Conservation (phyloP, 176 grass and related monocot genomes). For the Zoysia pacifica region DNA sequence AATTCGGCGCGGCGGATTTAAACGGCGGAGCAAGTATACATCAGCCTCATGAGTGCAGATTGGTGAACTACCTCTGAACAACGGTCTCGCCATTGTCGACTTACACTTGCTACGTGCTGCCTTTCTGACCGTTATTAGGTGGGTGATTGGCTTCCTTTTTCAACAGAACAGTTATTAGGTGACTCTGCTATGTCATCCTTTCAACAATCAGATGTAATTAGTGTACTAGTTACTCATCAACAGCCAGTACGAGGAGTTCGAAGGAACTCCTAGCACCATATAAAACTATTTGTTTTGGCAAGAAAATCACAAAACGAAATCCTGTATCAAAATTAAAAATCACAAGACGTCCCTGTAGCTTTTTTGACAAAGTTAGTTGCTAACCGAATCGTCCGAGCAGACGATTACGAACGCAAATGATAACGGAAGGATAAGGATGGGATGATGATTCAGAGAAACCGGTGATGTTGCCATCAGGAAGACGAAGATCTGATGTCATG, state of each 20-base stretch:
- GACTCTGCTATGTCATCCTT: neutral
- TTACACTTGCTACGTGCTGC: neutral
- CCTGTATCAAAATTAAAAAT: neutral
- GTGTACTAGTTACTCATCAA: neutral
- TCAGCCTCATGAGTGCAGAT: slow-evolving; percentile 21
- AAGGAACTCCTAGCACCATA: neutral
- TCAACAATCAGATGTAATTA: neutral
- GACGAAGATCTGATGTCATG: neutral
- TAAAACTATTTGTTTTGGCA: neutral
- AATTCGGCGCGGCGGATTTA: slow-evolving; percentile 15
- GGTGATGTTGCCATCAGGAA: neutral
- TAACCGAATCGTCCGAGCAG: neutral
- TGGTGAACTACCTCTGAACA: slow-evolving; percentile 40
- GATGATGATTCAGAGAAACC: neutral
- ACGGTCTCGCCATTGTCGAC: neutral
- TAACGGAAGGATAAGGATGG: neutral
- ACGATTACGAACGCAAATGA: slow-evolving; percentile 8
- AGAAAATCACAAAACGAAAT: neutral
- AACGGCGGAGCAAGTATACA: slow-evolving; percentile 33
- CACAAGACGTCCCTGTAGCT: neutral
- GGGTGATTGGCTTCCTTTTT: neutral
- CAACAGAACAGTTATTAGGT: slow-evolving; percentile 15
- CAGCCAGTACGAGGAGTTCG: slow-evolving; percentile 5
- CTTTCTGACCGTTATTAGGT: slow-evolving; percentile 34
- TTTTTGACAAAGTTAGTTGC: slow-evolving; percentile 13